Evolutionary conservation across 163 green algal species (phyloP).

Genomic region (Smithsoniella earleae): DNA sequence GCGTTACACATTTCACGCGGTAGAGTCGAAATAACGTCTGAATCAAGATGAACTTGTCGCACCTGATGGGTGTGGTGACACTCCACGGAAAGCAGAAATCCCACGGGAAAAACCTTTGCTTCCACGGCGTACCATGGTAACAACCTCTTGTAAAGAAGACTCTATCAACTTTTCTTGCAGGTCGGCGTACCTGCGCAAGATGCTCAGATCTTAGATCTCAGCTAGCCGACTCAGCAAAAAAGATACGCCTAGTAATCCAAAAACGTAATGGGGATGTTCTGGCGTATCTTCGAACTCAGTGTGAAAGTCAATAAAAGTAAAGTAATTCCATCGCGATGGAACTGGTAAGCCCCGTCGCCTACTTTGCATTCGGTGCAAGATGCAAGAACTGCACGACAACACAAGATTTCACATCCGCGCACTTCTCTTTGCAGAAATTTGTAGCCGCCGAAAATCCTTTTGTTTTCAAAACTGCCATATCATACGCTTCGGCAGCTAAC

Average conservation of each 20-base stretch:
- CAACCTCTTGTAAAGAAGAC: slow-evolving; percentile 79
- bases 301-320: background rate
- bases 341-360: background rate
- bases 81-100: slow-evolving; percentile 63
- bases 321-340: background rate
- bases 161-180: slow-evolving; percentile 60
- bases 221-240: background rate
- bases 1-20: background rate
- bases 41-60: too few relatives aligned
- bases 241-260: slow-evolving; percentile 5
- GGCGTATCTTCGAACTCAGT: background rate
- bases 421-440: slow-evolving; percentile 58
- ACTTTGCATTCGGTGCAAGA: too few relatives aligned
- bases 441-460: slow-evolving; percentile 62
- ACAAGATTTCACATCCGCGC: too few relatives aligned
- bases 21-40: too few relatives aligned
- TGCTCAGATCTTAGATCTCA: background rate
- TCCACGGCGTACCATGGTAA: slow-evolving; percentile 77
- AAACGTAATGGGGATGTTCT: background rate
- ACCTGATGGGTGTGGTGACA: slow-evolving; percentile 73
- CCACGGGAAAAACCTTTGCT: slow-evolving; percentile 78
- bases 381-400: too few relatives aligned
- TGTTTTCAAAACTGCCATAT: slow-evolving; percentile 77
- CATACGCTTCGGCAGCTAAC: slow-evolving; percentile 79
- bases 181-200: slow-evolving; percentile 67